phyloP scores from a whole-genome alignment of 805 yeast genomes.

The Candida boidinii region DNA sequence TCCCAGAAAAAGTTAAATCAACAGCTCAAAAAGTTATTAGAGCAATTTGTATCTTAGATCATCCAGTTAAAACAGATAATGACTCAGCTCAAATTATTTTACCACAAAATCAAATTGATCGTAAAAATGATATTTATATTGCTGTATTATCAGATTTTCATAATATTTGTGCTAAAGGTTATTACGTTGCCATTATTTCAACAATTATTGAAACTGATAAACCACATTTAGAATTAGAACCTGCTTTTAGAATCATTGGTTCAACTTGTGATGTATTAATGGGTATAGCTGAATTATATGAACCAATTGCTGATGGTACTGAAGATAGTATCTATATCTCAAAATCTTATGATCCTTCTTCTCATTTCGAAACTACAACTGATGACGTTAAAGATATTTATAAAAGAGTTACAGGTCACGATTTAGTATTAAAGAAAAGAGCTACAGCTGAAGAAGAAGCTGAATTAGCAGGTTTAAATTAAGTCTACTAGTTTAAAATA shows the following conservation, averaged over 20 bases:
- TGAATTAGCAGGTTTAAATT: slow-evolving; percentile 27
- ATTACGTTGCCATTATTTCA: slow-evolving; percentile 87
- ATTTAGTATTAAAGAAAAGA: slow-evolving; percentile 77
- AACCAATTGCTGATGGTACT: slow-evolving; percentile 79
- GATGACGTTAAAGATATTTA: slow-evolving; percentile 95
- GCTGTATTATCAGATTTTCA: slow-evolving; percentile 87
- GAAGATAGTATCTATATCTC: slow-evolving; percentile 74
- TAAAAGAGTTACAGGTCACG: slow-evolving; percentile 86
- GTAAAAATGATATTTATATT: slow-evolving; percentile 90
- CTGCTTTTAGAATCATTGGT: slow-evolving; percentile 89
- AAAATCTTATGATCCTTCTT: slow-evolving; percentile 85
- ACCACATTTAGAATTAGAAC: slow-evolving; percentile 87
- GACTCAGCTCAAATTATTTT: slow-evolving; percentile 92
- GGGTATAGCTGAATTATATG: slow-evolving; percentile 89
- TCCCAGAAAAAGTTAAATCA: slow-evolving; percentile 72
- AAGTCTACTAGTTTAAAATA: neutral
- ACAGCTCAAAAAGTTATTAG: slow-evolving; percentile 71
- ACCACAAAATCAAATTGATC: slow-evolving; percentile 90
- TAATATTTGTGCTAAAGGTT: slow-evolving; percentile 82
- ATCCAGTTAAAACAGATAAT: slow-evolving; percentile 76
- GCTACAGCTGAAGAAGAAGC: slow-evolving; percentile 58
- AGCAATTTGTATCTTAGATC: slow-evolving; percentile 84
- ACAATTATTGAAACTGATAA: slow-evolving; percentile 89
- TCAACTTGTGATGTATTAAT: slow-evolving; percentile 73
- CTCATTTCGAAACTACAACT: slow-evolving; percentile 93